Evolutionary conservation across 768 basidiomycete species (phyloP), one percentile per base, ranked within the genome.

Genomic region (Suillus placidus): DNA sequence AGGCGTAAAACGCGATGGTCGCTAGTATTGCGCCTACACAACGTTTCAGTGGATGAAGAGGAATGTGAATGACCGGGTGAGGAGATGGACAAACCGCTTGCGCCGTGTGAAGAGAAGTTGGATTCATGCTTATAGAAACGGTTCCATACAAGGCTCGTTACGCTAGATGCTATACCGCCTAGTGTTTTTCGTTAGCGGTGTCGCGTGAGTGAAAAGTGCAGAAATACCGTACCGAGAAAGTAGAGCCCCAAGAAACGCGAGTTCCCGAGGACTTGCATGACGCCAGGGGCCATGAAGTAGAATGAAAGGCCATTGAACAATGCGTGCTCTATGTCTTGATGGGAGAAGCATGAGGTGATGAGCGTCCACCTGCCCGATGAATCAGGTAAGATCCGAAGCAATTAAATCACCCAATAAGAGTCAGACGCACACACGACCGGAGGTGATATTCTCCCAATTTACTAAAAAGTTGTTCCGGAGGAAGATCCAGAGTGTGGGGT

Each of bases 231-330:
- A 87, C 91, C 87, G 72, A 89, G 83, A 64, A 94, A 78, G 74
- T 95, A 95, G n/a, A 94, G 81, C 12, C 79, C 78, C 4, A 93
- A 73, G 74, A 94, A 94, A 20, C 83, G 82, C 12, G 83, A 78
- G 70, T 85, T 88, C 0, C 92, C 91, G 13, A 94, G 81, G 54
- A 89, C 77, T 20, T 77, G 70, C 34, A 94, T 80, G 56, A 91
- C 86, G 3, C 85, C 76, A 1, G 82, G 85, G 0, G 88, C 90
- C 84, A 93, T 86, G 78, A 91, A 94, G 76, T 82, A 92, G 76
- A 87, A 92, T 0, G 89, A 87, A 71, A 92, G 83, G n/a, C 85
- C 87, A 71, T 94, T 94, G 74, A 92, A 82, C n/a, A 92, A 68
- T 4, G 91, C 83, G 71, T 94, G 92, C 0, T 73, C 67, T n/a